Evolutionary conservation across 345 rosid species (phyloP).

Genomic region (Citrus trifoliata): DNA sequence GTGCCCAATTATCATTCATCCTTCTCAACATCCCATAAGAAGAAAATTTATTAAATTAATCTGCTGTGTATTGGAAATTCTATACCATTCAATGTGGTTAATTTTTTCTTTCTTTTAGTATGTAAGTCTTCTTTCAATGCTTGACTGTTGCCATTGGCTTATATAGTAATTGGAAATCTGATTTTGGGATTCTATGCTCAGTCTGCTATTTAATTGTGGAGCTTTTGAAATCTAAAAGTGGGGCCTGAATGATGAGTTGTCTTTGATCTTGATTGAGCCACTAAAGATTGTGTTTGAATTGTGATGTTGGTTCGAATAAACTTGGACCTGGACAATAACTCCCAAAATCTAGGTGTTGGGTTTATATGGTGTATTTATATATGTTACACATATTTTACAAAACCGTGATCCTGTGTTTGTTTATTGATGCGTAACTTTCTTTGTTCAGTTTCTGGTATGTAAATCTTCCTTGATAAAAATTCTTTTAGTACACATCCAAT

Average conservation of each 20-base stretch:
- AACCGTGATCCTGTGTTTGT: background rate
- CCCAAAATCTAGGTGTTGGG: background rate
- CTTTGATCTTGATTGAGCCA: background rate
- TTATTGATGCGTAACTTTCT: background rate
- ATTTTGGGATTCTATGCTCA: background rate
- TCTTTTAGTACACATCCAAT: background rate
- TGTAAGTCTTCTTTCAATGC: background rate
- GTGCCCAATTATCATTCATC: background rate
- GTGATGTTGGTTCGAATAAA: background rate
- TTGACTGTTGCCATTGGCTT: background rate
- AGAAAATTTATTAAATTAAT: background rate
- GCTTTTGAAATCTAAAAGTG: background rate
- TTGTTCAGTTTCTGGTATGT: background rate
- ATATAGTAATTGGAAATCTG: background rate
- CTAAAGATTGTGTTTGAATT: too few species aligned
- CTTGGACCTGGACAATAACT: too few species aligned
- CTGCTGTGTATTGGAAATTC: background rate
- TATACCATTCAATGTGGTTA: background rate
- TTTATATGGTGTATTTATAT: background rate
- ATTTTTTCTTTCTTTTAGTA: background rate
- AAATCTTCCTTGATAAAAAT: background rate
- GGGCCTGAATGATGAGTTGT: background rate
- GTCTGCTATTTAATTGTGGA: background rate
- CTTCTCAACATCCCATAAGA: background rate
- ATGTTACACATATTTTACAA: background rate